Conservation (phyloP, 768 basidiomycete genomes). For the Kondoa malvinella region DNA sequence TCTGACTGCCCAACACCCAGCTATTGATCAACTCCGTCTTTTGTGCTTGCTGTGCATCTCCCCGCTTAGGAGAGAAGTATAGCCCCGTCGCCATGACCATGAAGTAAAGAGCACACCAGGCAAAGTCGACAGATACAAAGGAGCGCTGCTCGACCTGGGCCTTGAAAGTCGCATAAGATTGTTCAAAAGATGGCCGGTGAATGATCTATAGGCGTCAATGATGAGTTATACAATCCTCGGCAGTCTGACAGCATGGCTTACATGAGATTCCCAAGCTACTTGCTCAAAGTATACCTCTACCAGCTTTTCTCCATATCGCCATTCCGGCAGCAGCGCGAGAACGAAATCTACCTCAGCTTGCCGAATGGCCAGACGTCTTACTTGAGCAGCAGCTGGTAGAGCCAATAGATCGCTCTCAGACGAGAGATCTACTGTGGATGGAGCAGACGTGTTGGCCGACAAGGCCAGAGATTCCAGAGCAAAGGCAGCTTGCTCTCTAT, state of each 20-base stretch:
- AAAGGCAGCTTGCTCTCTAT: slow-evolving; percentile 3
- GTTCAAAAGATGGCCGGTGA: not conserved
- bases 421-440: not conserved
- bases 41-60: not conserved
- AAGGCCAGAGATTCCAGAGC: not conserved
- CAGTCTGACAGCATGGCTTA: not conserved
- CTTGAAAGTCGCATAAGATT: not conserved
- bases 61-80: not conserved
- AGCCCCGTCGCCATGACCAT: not conserved
- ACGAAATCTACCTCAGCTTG: not conserved
- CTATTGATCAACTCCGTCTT: not conserved
- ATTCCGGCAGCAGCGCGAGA: not conserved
- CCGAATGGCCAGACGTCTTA: not conserved
- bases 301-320: not conserved
- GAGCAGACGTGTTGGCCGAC: not conserved
- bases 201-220: not conserved
- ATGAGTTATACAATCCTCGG: not conserved
- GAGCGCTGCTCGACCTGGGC: not conserved
- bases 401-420: too few species aligned
- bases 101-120: not conserved
- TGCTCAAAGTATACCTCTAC: not conserved
- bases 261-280: not conserved
- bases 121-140: not conserved
- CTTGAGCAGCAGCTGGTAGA: not conserved
- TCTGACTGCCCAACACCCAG: not conserved